Evolutionary conservation across 148 eudicot species (phyloP).

Genomic region (Rhododendron mucronatum): DNA sequence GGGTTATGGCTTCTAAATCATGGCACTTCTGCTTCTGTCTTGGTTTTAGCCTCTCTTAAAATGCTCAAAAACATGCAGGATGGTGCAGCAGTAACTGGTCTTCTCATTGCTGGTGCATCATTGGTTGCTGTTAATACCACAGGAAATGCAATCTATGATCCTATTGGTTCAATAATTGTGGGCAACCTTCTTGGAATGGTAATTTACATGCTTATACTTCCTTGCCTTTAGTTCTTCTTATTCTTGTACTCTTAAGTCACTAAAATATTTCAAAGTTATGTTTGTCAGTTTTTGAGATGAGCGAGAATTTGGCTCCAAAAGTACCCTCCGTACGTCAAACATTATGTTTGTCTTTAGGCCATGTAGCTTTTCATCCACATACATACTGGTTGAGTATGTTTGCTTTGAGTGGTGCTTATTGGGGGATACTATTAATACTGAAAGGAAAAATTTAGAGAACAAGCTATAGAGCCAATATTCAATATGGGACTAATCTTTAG

Average conservation of each 20-base stretch:
- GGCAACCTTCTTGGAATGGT: constrained; percentile 98
- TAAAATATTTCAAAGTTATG: neutral
- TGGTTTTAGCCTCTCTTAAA: constrained; percentile 8
- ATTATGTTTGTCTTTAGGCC: neutral
- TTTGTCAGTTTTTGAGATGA: neutral
- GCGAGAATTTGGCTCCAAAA: neutral
- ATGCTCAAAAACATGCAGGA: constrained; percentile 47
- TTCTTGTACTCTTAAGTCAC: neutral
- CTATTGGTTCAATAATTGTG: constrained; percentile 89
- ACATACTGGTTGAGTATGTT: neutral
- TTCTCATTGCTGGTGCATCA: constrained; percentile 82
- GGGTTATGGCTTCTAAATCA: neutral
- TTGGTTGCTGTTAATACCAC: constrained; percentile 81
- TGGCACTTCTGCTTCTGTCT: neutral
- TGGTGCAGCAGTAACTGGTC: constrained; percentile 94
- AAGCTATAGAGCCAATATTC: neutral
- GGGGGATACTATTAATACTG: neutral
- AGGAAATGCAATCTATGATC: constrained; percentile 91
- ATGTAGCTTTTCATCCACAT: neutral
- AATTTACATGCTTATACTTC: constrained; percentile 13
- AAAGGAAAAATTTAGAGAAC: neutral
- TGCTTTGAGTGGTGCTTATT: neutral
- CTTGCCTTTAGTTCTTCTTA: neutral
- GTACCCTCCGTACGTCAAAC: neutral
- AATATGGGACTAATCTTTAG: neutral